Evolutionary conservation across 1,284 basidiomycete species (phyloP).

Genomic region (Marasmius tenuissimus): DNA sequence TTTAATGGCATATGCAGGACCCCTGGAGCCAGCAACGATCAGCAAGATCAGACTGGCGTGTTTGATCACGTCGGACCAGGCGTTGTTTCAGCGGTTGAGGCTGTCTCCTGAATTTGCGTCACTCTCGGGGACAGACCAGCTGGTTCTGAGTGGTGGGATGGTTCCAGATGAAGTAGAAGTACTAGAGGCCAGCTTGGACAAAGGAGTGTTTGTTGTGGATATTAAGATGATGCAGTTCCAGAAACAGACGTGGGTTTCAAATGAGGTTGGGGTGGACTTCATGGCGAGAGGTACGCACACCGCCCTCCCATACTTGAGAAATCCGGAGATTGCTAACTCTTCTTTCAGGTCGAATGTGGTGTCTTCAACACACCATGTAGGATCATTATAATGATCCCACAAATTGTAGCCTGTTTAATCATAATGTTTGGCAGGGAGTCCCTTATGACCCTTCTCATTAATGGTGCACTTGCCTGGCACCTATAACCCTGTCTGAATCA

Average conservation of each 20-base stretch:
- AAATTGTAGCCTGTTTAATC: too few species aligned
- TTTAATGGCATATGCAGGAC: conserved; percentile 54
- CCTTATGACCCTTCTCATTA: too few species aligned
- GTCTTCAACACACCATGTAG: conserved; percentile 49
- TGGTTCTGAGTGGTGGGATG: conserved; percentile 53
- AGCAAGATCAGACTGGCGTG: conserved; percentile 66
- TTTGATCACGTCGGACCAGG: conserved; percentile 59
- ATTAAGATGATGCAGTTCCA: conserved; percentile 64
- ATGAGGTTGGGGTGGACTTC: conserved; percentile 56
- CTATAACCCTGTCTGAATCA: too few species aligned
- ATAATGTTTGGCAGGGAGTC: too few species aligned
- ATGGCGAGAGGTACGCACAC: conserved; percentile 70
- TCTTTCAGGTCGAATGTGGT: conserved; percentile 61
- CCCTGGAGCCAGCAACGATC: conserved; percentile 46
- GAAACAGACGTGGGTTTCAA: conserved; percentile 66
- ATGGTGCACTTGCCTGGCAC: too few species aligned
- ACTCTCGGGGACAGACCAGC: conserved; percentile 54
- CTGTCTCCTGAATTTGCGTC: too few species aligned
- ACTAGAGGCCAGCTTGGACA: conserved; percentile 45
- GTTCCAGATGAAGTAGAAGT: conserved; percentile 55
- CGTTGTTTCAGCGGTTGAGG: conserved; percentile 60
- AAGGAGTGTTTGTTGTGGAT: conserved; percentile 52
- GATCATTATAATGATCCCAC: too few species aligned
- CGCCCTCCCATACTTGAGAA: too few species aligned
- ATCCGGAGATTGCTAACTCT: neutral